A percentile compares a stretch with the other conserved stretches of the same genome.
Conservation (phyloP, 345 rosid species). For the Camelina neglecta region DNA sequence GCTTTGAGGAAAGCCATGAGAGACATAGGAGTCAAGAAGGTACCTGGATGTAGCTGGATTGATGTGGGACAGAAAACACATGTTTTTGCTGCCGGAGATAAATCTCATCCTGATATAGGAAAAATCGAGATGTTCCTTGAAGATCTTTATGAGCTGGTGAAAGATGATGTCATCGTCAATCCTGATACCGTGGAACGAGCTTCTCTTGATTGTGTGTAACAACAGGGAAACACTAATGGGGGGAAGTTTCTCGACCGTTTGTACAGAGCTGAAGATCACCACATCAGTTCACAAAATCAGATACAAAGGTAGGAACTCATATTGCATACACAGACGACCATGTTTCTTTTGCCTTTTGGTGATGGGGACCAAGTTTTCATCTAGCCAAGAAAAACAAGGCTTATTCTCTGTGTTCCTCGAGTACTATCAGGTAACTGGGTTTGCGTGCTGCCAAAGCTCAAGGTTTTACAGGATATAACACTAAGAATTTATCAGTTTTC, state of each 20-base stretch:
- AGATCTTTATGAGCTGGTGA: constrained; percentile 44
- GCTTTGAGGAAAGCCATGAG: constrained; percentile 74
- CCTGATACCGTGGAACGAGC: constrained; percentile 11
- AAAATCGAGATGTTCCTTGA: constrained; percentile 44
- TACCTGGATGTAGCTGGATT: constrained; percentile 93
- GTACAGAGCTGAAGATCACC: constrained; percentile 20
- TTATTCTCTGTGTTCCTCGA: constrained; percentile 33
- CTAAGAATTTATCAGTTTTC: constrained; percentile 15
- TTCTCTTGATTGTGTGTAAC: constrained; percentile 33
- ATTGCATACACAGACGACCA: background rate
- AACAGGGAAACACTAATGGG: constrained; percentile 1
- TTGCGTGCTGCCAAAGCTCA: background rate
- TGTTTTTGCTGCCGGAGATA: constrained; percentile 76
- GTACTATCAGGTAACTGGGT: constrained; percentile 25
- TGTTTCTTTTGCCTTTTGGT: constrained; percentile 33
- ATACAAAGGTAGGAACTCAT: constrained; percentile 1
- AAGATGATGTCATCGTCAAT: constrained; percentile 38
- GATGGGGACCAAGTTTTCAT: constrained; percentile 39
- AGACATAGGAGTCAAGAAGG: constrained; percentile 76
- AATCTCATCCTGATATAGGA: constrained; percentile 63
- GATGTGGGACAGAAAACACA: constrained; percentile 59
- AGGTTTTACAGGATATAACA: constrained; percentile 14
- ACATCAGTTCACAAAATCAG: constrained; percentile 6
- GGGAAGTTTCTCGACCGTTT: constrained; percentile 16
- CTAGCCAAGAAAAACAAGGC: constrained; percentile 26